Percentiles rank a stretch among this genome's conserved stretches.
phyloP scores from a whole-genome alignment of 768 basidiomycete species.

The Lentinula raphanica region DNA sequence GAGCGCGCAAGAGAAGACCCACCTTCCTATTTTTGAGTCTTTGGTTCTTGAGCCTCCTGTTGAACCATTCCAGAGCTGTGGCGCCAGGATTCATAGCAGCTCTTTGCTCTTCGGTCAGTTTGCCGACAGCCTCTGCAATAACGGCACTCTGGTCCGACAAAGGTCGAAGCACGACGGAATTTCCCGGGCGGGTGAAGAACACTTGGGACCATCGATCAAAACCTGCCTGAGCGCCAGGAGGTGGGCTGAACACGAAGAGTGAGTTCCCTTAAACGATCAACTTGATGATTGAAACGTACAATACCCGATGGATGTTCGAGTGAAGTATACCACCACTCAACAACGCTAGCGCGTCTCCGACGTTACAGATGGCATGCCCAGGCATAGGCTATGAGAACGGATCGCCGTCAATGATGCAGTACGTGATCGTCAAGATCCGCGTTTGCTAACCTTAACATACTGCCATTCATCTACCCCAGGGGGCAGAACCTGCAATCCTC shows the following conservation, averaged over 20 bases:
- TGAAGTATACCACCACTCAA: constrained; percentile 42
- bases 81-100: constrained; percentile 15
- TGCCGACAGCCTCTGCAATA: constrained; percentile 38
- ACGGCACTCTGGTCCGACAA: constrained; percentile 37
- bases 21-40: constrained; percentile 17
- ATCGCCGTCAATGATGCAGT: not conserved
- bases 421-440: not conserved
- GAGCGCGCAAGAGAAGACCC: not conserved
- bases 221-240: constrained; percentile 45
- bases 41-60: constrained; percentile 18
- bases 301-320: constrained; percentile 38
- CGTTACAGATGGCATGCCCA: constrained; percentile 40
- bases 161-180: constrained; percentile 39
- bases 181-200: constrained; percentile 54
- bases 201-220: constrained; percentile 55
- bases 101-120: constrained; percentile 13
- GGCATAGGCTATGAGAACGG: constrained; percentile 31
- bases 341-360: constrained; percentile 39
- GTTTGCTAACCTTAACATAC: constrained; percentile 33
- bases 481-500: constrained; percentile 38
- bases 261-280: not conserved
- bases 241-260: constrained; percentile 23
- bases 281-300: constrained; percentile 20
- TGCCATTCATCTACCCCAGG: constrained; percentile 34
- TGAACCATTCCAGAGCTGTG: constrained; percentile 18